Percentiles rank a stretch among this genome's conserved stretches.
phyloP scores from a whole-genome alignment of 352 stramenopile genomes.

The Phytophthora tentaculata region DNA sequence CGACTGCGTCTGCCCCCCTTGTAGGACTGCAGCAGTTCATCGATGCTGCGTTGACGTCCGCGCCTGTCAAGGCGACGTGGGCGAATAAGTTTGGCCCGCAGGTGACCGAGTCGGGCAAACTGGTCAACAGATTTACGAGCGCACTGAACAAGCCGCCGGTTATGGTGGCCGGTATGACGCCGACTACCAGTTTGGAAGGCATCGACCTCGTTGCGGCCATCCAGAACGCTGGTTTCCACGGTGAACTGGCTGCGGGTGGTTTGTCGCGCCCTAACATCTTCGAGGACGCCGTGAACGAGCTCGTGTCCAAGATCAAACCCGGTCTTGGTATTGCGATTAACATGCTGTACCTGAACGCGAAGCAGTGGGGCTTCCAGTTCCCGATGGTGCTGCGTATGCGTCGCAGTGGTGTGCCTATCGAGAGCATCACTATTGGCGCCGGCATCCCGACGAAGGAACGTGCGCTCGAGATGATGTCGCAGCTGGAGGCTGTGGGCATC shows the following conservation, averaged over 20 bases:
- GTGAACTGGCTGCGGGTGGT: slow-evolving; percentile 80
- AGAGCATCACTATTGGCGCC: slow-evolving; percentile 89
- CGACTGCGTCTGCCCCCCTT: slow-evolving; percentile 36
- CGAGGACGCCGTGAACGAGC: slow-evolving; percentile 64
- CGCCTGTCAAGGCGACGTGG: slow-evolving; percentile 45
- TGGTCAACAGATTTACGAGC: slow-evolving; percentile 76
- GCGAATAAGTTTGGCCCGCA: slow-evolving; percentile 58
- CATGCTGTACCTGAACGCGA: slow-evolving; percentile 90
- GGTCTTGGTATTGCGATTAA: slow-evolving; percentile 84
- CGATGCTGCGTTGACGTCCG: slow-evolving; percentile 20
- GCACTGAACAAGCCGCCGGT: slow-evolving; percentile 81
- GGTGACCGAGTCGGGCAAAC: slow-evolving; percentile 52
- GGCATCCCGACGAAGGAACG: slow-evolving; percentile 86
- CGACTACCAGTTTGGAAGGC: slow-evolving; percentile 81
- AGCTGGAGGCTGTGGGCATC: slow-evolving; percentile 75
- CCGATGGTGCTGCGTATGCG: slow-evolving; percentile 88
- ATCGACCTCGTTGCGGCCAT: slow-evolving; percentile 85
- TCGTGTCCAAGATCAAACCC: slow-evolving; percentile 77
- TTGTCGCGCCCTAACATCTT: slow-evolving; percentile 79
- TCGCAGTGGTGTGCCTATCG: slow-evolving; percentile 79
- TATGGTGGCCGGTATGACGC: slow-evolving; percentile 87
- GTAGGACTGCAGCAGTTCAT: slow-evolving; percentile 54
- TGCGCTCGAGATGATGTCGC: slow-evolving; percentile 78
- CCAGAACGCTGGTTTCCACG: slow-evolving; percentile 83
- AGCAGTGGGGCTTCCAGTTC: slow-evolving; percentile 92